Evolutionary conservation across 805 yeast species (phyloP).

Genomic region (Ogataea corticis): DNA sequence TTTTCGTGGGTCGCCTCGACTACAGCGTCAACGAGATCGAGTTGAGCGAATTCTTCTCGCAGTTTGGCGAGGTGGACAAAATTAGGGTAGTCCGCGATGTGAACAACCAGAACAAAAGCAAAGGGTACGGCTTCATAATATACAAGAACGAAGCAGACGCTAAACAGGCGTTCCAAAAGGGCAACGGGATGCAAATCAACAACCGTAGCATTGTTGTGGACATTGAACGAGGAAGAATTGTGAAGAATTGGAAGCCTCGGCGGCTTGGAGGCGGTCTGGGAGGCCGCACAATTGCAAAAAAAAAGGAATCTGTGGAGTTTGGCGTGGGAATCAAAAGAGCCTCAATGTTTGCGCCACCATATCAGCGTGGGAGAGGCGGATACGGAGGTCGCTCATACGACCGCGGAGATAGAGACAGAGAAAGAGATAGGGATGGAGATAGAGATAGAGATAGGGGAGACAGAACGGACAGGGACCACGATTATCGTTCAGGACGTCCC

Average conservation of each 20-base stretch:
- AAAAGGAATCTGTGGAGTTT: conserved; percentile 2
- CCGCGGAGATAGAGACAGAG: no score
- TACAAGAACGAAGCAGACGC: conserved; percentile 64
- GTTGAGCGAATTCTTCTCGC: conserved; percentile 57
- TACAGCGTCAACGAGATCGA: conserved; percentile 68
- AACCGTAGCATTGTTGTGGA: conserved; percentile 66
- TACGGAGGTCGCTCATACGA: no score
- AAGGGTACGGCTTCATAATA: conserved; percentile 84
- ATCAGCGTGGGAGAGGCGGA: conserved; percentile 3
- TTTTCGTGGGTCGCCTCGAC: conserved; percentile 74
- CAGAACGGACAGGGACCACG: conserved; percentile 7
- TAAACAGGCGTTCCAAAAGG: conserved; percentile 57
- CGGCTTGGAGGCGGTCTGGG: conserved; percentile 93
- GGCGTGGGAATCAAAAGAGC: conserved; percentile 10
- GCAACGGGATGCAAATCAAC: conserved; percentile 52
- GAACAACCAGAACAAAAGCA: conserved; percentile 44
- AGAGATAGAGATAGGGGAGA: no score
- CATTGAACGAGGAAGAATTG: conserved; percentile 66
- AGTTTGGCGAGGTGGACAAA: conserved; percentile 70
- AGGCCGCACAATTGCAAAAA: conserved; percentile 41
- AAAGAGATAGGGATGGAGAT: no score
- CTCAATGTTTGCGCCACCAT: conserved; percentile 24
- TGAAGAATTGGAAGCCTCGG: conserved; percentile 69
- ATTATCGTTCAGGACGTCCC: neutral
- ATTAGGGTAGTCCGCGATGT: conserved; percentile 58